Percentiles rank a stretch among this genome's conserved stretches.
These are phyloP conservation scores for Rosa hybrid DNA, from an alignment of 331 rosid genomes.

Conservation along the genomic window DNA sequence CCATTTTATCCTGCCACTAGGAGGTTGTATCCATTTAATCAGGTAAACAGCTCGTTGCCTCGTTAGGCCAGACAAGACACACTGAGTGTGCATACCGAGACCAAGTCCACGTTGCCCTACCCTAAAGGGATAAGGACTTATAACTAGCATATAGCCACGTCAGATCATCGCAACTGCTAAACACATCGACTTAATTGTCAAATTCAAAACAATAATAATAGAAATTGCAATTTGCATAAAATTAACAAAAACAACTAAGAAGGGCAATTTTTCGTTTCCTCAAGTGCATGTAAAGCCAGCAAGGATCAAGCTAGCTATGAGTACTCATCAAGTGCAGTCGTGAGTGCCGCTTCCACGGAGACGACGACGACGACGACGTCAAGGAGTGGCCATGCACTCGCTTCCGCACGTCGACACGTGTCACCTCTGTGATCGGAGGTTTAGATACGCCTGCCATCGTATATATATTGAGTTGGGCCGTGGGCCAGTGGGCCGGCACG, in stretches of 20 bases:
- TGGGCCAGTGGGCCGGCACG: conserved; percentile 36
- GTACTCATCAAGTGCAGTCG: not conserved
- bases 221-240: too few relatives aligned
- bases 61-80: too few relatives aligned
- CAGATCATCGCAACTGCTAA: too few relatives aligned
- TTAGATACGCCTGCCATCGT: not conserved
- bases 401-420: conserved; percentile 5
- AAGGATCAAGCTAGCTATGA: not conserved
- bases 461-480: conserved; percentile 21
- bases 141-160: too few relatives aligned
- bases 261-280: not conserved
- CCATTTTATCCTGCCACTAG: too few relatives aligned
- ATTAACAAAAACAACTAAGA: not conserved
- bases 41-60: too few relatives aligned
- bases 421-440: not conserved
- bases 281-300: not conserved
- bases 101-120: too few relatives aligned
- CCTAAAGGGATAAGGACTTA: too few relatives aligned
- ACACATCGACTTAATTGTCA: too few relatives aligned
- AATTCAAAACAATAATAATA: too few relatives aligned
- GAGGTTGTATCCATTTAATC: too few relatives aligned
- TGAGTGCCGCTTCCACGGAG: not conserved
- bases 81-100: too few relatives aligned
- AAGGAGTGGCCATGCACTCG: not conserved
- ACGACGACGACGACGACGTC: not conserved